phyloP scores from a whole-genome alignment of 78 protist genomes.

The Anaeramoeba flamelloides region DNA sequence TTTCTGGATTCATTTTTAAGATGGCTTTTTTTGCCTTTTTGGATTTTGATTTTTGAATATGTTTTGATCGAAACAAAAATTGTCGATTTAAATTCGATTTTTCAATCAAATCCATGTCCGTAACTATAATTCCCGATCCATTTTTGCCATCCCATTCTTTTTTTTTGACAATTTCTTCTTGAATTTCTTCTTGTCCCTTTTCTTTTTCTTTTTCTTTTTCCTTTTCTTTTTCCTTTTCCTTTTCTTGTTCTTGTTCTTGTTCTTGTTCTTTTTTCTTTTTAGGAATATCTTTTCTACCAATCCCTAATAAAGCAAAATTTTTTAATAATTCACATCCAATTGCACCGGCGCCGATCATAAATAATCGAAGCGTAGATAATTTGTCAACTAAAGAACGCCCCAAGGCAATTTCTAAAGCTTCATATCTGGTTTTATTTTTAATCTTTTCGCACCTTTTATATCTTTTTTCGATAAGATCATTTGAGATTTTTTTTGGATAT shows the following conservation, averaged over 20 bases:
- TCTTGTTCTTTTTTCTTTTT: too few species aligned
- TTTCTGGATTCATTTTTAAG: background rate
- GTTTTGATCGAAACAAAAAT: background rate
- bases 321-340: background rate
- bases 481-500: background rate
- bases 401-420: background rate
- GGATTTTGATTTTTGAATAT: background rate
- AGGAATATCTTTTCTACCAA: too few species aligned
- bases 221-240: too few species aligned
- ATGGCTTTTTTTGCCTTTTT: background rate
- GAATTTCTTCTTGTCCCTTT: too few species aligned
- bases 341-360: background rate
- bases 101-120: background rate
- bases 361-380: background rate
- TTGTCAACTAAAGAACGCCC: background rate
- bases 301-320: background rate
- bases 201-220: too few species aligned
- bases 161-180: too few species aligned
- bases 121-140: background rate
- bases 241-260: too few species aligned
- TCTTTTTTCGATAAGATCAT: background rate
- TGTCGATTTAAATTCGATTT: background rate
- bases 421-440: background rate
- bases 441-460: background rate
- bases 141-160: background rate